Evolutionary conservation across 768 basidiomycete genomes (phyloP).

Genomic region (Kondoa malvinella): DNA sequence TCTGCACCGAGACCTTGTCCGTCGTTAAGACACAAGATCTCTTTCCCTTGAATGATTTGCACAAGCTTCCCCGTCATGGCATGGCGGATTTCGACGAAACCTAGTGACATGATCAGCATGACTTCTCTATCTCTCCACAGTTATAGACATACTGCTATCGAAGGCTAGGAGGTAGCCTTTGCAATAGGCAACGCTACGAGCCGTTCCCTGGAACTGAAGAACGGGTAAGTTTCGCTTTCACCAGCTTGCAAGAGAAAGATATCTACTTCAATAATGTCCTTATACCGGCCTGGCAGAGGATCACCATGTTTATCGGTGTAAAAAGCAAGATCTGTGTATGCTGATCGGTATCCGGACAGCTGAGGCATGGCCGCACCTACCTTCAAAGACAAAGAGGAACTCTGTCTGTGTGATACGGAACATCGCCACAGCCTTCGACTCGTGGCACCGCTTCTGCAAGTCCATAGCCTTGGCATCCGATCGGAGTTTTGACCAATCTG

Average conservation of each 20-base stretch:
- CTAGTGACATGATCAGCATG: background rate
- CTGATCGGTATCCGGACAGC: background rate
- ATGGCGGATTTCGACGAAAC: conserved; percentile 25
- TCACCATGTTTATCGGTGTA: conserved; percentile 75
- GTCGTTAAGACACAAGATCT: conserved; percentile 78
- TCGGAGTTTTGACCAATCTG: conserved; percentile 14
- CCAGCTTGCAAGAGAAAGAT: background rate
- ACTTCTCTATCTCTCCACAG: conserved; percentile 4
- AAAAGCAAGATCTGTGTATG: conserved; percentile 47
- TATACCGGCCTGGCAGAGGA: conserved; percentile 15
- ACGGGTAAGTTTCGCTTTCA: background rate
- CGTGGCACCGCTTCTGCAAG: conserved; percentile 62
- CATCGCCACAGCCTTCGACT: conserved; percentile 70
- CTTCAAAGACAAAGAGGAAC: conserved; percentile 76
- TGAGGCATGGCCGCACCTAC: conserved; percentile 35
- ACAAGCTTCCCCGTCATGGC: conserved; percentile 53
- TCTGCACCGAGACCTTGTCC: conserved; percentile 41
- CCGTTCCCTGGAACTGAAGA: conserved; percentile 63
- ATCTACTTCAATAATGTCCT: conserved; percentile 47
- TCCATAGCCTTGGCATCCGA: conserved; percentile 44
- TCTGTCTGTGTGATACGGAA: conserved; percentile 73
- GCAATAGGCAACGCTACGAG: conserved; percentile 74
- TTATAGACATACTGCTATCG: conserved; percentile 33
- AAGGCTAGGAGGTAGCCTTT: conserved; percentile 75
- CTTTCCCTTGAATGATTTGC: conserved; percentile 65